These are phyloP conservation scores for Emergomyces africanus DNA, from an alignment of 2,329 filamentous ascomycete species.

Conservation along the genomic window DNA sequence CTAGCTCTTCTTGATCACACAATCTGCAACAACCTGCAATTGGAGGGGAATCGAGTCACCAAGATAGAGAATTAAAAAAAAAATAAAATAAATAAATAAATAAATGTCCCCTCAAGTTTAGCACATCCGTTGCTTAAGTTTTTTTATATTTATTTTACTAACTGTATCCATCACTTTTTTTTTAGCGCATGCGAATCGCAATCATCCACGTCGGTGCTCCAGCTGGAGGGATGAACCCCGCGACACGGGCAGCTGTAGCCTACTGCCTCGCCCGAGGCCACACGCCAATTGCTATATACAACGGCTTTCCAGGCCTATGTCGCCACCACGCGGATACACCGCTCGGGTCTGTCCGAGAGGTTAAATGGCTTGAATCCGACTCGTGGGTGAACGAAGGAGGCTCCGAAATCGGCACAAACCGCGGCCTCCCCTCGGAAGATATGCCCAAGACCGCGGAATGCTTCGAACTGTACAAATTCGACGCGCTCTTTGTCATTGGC, in stretches of 20 bases:
- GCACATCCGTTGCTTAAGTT: too few relatives aligned
- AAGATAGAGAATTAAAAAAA: too few relatives aligned
- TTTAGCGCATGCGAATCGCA: conserved; percentile 73
- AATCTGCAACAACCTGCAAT: too few relatives aligned
- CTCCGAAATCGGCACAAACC: conserved; percentile 96
- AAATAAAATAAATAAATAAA: too few relatives aligned
- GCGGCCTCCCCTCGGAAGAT: conserved; percentile 78
- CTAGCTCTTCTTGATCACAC: too few relatives aligned
- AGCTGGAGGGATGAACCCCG: conserved; percentile 96
- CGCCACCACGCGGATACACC: conserved; percentile 80
- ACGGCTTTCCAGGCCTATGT: conserved; percentile 88
- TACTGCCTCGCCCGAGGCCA: conserved; percentile 91
- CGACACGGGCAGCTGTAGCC: conserved; percentile 80
- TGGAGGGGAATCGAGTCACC: too few relatives aligned
- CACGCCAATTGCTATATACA: conserved; percentile 83
- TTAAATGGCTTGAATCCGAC: conserved; percentile 90
- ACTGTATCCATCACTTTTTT: background rate
- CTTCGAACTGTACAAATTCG: conserved; percentile 76
- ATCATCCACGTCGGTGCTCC: conserved; percentile 96
- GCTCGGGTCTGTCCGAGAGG: conserved; percentile 66
- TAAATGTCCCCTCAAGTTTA: background rate
- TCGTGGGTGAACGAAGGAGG: conserved; percentile 93
- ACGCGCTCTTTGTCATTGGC: conserved; percentile 82
- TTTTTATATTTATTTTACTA: background rate
- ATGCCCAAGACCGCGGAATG: conserved; percentile 71